Base-by-base conservation (phyloP, 805 yeast genomes). In the Suhomyces tanzawaensis region DNA sequence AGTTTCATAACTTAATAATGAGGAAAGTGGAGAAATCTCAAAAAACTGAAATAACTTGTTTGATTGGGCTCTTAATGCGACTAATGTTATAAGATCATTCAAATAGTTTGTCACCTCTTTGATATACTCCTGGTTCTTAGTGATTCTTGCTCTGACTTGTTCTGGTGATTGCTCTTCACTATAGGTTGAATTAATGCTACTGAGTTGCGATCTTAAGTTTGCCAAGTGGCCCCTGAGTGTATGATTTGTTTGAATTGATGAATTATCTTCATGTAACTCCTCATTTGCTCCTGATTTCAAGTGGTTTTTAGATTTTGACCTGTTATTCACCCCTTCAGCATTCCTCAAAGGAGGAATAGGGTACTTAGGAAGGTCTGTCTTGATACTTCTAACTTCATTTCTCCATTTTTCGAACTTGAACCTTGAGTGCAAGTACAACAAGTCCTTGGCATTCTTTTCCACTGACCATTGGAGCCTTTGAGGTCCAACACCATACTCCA, bases 401-500 rank as follows among this genome's bases (percentile, higher is more conserved):
- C 53, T 48, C 64, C 64, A 62, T 32, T 51, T 53, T 2, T 75
- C 67, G 7, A 81, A 66, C 53, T 79, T 81, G 45, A 90, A 66
- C 38, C 77, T 74, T 14, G 84, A 76, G 57, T 90, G 95, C 39
- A 91, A 68, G 18, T 71, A 71, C n/a, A 76, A 63, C 29, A 93
- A 68, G 45, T 89, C 96, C 49, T 80, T 78, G 33, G 82, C 77
- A 16, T 79, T 82, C 50, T 82, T 83, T 19, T 78, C 71, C 5
- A 93, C 76, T 1, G 82, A 69, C 99, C 99, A 93, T 49, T 77
- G 77, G 49, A 89, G 66, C 37, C 89, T 64, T 39, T 81, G 77
- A 4, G 79, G 76, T 2, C 96, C 96, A 22, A 89, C 77, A 5
- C 98, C 99, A 54, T 93, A 93, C 55, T 90, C 96, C 31, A 93